Base-by-base conservation (phyloP, 192 early-diverging fungal species). In the Coemansia sp. region DNA sequence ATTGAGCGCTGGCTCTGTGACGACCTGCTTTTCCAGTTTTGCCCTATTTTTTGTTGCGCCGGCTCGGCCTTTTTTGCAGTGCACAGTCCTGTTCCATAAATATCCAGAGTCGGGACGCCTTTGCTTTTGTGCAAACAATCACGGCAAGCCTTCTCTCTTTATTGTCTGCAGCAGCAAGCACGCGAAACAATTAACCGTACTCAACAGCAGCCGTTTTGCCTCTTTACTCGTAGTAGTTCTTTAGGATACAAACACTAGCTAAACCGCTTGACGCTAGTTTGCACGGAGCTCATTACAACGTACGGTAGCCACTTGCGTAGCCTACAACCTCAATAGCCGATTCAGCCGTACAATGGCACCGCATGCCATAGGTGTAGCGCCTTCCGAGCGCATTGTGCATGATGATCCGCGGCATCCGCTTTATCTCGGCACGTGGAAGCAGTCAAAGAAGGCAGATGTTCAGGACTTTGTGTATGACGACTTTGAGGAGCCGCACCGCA, bases 401-500 rank as follows among this genome's bases (percentile, higher is more conserved):
- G 64, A 79, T 49, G 72, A 77, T 41, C 75, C 79, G 14, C 85
- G 93, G 23, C 87, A 89, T 53, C 93, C 93, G 15, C 75, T 91
- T 14, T 93, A 92, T 67, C 75, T 91, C 6, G 93, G 93, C 61
- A 84, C 83, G 48, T 93, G 93, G 93, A 82, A 85, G 67, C 88
- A 87, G 39, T 86, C 91, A 0, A 84, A 90, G 35, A 89, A 92
- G 24, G 52, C 75, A 12, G 67, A 82, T 5, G 82, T 90, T 62
- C 70, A 86, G 59, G 87, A 90, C 60, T 84, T 92, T 78, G 86
- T 90, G 52, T 84, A 72, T 64, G 93, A 94, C 80, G 85, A 93
- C 76, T 79, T 94, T 81, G 95, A 98, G 68, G 95, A 98, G 79
- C 95, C 95, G 4, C 95, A 98, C 73, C 86, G 88, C 66, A 93